A percentile compares a stretch with the other conserved stretches of the same genome.
phyloP scores from a whole-genome alignment of 2,329 filamentous ascomycete species.

The Chaetomiaceae sp. region DNA sequence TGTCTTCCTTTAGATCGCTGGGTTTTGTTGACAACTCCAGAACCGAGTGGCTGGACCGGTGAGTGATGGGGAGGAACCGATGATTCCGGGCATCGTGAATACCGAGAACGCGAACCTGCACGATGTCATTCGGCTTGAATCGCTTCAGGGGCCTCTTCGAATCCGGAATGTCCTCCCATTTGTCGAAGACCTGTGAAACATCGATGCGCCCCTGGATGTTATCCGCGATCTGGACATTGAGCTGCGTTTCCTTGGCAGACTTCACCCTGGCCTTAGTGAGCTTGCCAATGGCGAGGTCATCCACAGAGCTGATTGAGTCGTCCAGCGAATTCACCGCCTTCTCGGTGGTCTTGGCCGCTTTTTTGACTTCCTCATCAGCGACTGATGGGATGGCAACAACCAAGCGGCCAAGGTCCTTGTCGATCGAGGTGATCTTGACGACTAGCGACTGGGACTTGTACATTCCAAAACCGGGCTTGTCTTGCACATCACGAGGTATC shows the following conservation, averaged over 20 bases:
- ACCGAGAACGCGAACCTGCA: constrained; percentile 75
- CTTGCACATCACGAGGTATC: constrained; percentile 64
- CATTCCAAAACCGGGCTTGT: constrained; percentile 72
- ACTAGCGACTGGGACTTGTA: constrained; percentile 70
- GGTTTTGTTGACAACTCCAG: constrained; percentile 83
- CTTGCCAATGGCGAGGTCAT: constrained; percentile 70
- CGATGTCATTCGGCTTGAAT: constrained; percentile 66
- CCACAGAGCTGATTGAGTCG: constrained; percentile 56
- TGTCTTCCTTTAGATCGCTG: constrained; percentile 52
- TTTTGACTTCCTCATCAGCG: constrained; percentile 40
- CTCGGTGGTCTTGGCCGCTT: constrained; percentile 35
- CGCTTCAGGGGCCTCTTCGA: constrained; percentile 72
- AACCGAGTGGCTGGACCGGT: constrained; percentile 75
- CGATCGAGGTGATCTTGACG: constrained; percentile 67
- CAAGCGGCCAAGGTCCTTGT: constrained; percentile 66
- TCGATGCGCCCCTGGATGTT: constrained; percentile 91
- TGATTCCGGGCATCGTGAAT: constrained; percentile 88
- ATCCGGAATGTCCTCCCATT: constrained; percentile 80
- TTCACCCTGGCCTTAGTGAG: constrained; percentile 71
- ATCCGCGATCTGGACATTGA: constrained; percentile 85
- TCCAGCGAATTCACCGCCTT: constrained; percentile 55
- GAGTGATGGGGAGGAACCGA: constrained; percentile 85
- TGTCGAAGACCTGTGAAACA: constrained; percentile 83
- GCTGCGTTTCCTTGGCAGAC: constrained; percentile 85
- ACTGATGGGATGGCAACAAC: constrained; percentile 49